Evolutionary conservation across 495 filamentous ascomycete species (phyloP), one percentile per base, ranked within the genome.

Genomic region (Hyaloscypha bicolor): DNA sequence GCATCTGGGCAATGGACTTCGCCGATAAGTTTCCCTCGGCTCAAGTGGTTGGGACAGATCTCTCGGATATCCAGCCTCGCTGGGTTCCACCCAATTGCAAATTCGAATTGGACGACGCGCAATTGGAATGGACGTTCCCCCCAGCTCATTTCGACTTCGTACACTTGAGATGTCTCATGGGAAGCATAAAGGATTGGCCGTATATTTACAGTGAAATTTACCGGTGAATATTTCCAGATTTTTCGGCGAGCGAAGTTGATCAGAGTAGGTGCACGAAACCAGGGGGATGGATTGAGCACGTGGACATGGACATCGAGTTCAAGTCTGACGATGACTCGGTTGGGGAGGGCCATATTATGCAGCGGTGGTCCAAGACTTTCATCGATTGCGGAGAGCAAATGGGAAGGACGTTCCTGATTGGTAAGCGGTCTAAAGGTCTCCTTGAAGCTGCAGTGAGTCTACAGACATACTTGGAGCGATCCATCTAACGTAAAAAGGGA

Each of bases 61-160:
- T 91, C 21, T 87, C 85, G 4, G 84, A 87, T 19, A 87, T 88
- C 25, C 88, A 90, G 69, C 88, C 87, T 35, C 78, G 71, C 14
- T 83, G 77, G 51, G 51, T 53, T 1, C 51, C 51, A 8, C 51
- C 51, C 1, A 53, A 75, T 75, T 69, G 3, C 74, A 80, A 82
- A 60, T 89, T 90, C 65, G 82, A 91, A 65, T 71, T 86, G 51
- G 84, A 87, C 62, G 84, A 86, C 60, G 69, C 80, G n/a, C 78
- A 80, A 33, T 77, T 73, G 52, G 73, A 77, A 21, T 87, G 85
- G 85, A 80, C 79, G 0, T 86, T 75, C 61, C 64, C 75, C 8
- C 69, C 62, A 2, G 68, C 73, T 51, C 67, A 67, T 39, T 74
- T 91, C 69, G 89, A 91, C 75, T 88, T 83, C 65, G 79, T 91